These are phyloP conservation scores for Cyberlindnera veronae DNA, from an alignment of 805 yeast species.

Conservation along the genomic window DNA sequence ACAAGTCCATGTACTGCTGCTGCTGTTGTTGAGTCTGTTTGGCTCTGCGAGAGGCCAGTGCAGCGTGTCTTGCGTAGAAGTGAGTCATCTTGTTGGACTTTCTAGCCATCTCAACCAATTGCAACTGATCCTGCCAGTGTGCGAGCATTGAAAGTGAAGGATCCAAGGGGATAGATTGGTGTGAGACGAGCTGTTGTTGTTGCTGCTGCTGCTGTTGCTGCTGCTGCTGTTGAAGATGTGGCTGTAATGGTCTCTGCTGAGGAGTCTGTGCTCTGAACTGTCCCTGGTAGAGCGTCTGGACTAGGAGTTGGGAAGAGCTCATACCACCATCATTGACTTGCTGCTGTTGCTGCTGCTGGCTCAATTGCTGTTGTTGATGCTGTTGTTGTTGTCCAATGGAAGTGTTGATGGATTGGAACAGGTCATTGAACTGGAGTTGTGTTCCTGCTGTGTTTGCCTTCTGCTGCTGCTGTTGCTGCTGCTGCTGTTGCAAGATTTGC, in stretches of 20 bases:
- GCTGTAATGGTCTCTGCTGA: constrained; percentile 29
- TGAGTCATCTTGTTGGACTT: constrained; percentile 61
- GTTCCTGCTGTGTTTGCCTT: constrained; percentile 15
- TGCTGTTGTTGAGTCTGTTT: constrained; percentile 21
- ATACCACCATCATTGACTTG: constrained; percentile 23
- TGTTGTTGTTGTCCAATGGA: constrained; percentile 13
- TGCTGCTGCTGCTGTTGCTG: constrained; percentile 25
- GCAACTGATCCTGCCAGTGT: constrained; percentile 79
- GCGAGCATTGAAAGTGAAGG: constrained; percentile 34
- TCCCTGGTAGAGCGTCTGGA: constrained; percentile 40
- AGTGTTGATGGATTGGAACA: constrained; percentile 21
- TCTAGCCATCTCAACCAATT: constrained; percentile 68
- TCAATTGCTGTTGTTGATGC: constrained; percentile 12
- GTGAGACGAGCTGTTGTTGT: constrained; percentile 23
- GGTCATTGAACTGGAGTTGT: constrained; percentile 24
- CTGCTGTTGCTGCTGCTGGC: constrained; percentile 23
- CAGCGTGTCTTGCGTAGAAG: constrained; percentile 81
- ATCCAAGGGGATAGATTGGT: constrained; percentile 32
- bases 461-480: constrained; percentile 20
- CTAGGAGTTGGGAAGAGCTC: constrained; percentile 35
- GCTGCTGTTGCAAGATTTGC: constrained; percentile 23
- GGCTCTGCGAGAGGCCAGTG: constrained; percentile 51
- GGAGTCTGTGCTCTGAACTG: constrained; percentile 34
- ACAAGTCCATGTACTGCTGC: constrained; percentile 13
- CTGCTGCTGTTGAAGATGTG: constrained; percentile 25